Evolutionary conservation across 2,329 filamentous ascomycete species (phyloP), one percentile per base, ranked within the genome.

Genomic region (Pseudogymnoascus sp.): DNA sequence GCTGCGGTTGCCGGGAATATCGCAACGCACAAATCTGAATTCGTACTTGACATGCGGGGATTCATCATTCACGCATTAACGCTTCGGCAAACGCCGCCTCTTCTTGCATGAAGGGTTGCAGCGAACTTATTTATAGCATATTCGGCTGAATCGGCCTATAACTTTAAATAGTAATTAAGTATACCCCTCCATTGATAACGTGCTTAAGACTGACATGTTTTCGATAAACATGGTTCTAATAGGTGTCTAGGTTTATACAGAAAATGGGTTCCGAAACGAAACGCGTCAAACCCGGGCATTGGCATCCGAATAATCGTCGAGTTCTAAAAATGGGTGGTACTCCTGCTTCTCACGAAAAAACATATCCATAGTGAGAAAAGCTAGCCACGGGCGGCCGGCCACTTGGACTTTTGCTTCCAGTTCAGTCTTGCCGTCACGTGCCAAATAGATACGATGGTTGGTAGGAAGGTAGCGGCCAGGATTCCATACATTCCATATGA

Each of bases 391-490:
- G 64, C 80, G 74, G 2, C 74, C 71, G 62, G 82, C 78, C 69
- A 77, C 76, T 64, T 77, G 80, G 2, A 78, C 79, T 1, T 77
- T 76, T 1, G 79, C 79, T 26, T 71, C 70, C 47, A 81, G 68
- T 70, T 82, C 80, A 0, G 77, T 78, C 8, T 71, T 67, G 1
- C 80, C 80, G 66, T 83, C 80, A 61, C 68, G 68, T 1, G 76
- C 74, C 2, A 84, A 75, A 65, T 82, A 82, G 10, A 79, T 73
- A 63, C 77, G 78, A 44, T 75, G 75, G 62, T 72, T 65, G 64
- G 71, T 67, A 0, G 82, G 82, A 26, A 84, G 72, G 67, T 75
- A 82, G 44, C 73, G 74, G 6, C 80, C 72, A 16, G 82, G 81
- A 65, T 83, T 78, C 10, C 77, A 73, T 4, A 76, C 38, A 63